These are phyloP conservation scores for Chalciporus piperatus DNA, from an alignment of 768 basidiomycete genomes.

Conservation along the genomic window DNA sequence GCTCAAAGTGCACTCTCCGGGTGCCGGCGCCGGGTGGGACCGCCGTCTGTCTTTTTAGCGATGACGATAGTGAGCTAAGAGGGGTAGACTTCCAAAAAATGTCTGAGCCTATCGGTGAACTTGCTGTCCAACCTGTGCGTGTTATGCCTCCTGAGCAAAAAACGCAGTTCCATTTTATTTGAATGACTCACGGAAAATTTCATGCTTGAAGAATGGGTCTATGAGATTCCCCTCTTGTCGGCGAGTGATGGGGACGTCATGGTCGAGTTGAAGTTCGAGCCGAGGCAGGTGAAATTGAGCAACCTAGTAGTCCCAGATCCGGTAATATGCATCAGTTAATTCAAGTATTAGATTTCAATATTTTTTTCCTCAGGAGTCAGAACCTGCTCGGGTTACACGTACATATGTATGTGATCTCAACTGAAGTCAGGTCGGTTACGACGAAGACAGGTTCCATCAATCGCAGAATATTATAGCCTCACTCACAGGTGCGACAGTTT, in stretches of 20 bases:
- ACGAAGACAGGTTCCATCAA: neutral
- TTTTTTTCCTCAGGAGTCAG: neutral
- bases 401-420: neutral
- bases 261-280: constrained; percentile 2
- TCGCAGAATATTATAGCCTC: neutral
- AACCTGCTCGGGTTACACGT: neutral
- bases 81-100: neutral
- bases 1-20: neutral
- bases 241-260: neutral
- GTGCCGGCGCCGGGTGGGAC: too few relatives aligned
- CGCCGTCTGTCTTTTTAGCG: neutral
- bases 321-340: constrained; percentile 10
- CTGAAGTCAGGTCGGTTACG: neutral
- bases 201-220: neutral
- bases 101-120: neutral
- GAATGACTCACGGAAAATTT: neutral
- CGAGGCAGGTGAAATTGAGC: neutral
- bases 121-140: neutral
- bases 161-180: neutral
- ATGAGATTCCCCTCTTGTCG: neutral
- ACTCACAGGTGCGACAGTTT: neutral
- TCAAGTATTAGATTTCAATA: constrained; percentile 12
- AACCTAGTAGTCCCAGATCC: constrained; percentile 10
- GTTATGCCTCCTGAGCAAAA: neutral
- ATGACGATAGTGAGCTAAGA: neutral